Conservation (phyloP, 2,329 filamentous ascomycete genomes). For the Paecilomyces formosus region DNA sequence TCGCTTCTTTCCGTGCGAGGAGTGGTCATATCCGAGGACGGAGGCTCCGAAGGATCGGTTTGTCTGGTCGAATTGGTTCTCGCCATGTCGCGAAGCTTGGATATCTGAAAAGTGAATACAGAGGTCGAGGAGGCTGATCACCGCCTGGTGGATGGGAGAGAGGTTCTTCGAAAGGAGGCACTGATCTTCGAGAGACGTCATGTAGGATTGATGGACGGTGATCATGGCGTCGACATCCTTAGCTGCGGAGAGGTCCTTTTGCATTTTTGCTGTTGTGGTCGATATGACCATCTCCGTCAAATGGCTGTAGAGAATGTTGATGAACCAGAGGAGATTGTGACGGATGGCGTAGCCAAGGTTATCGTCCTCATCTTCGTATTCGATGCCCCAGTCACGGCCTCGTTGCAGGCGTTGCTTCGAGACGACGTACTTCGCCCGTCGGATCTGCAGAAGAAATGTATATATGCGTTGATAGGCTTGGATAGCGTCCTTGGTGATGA, state of each 20-base stretch:
- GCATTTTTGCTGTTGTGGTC: conserved; percentile 52
- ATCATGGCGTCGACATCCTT: conserved; percentile 79
- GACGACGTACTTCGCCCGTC: conserved; percentile 61
- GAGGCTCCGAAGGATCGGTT: conserved; percentile 14
- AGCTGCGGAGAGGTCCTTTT: conserved; percentile 49
- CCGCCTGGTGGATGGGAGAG: conserved; percentile 60
- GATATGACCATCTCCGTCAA: conserved; percentile 65
- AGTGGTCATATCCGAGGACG: background rate
- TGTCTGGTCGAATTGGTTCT: conserved; percentile 29
- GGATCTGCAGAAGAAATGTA: conserved; percentile 69
- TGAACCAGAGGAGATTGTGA: conserved; percentile 69
- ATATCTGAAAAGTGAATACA: conserved; percentile 61
- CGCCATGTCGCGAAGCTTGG: conserved; percentile 36
- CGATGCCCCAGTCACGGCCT: conserved; percentile 22
- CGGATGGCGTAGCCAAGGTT: conserved; percentile 45
- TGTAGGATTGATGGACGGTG: conserved; percentile 56
- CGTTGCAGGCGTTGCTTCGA: conserved; percentile 42
- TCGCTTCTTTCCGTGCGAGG: conserved; percentile 6
- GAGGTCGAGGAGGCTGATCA: conserved; percentile 71
- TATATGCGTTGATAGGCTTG: conserved; percentile 64
- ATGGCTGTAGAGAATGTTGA: conserved; percentile 66
- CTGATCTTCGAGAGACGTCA: conserved; percentile 57
- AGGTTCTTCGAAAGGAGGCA: conserved; percentile 64
- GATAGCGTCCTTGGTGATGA: conserved; percentile 61
- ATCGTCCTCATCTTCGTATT: conserved; percentile 29